Percentiles rank a stretch among this genome's conserved stretches.
Conservation (phyloP, 257 asterid species). For the Fraxinus cuspidata region DNA sequence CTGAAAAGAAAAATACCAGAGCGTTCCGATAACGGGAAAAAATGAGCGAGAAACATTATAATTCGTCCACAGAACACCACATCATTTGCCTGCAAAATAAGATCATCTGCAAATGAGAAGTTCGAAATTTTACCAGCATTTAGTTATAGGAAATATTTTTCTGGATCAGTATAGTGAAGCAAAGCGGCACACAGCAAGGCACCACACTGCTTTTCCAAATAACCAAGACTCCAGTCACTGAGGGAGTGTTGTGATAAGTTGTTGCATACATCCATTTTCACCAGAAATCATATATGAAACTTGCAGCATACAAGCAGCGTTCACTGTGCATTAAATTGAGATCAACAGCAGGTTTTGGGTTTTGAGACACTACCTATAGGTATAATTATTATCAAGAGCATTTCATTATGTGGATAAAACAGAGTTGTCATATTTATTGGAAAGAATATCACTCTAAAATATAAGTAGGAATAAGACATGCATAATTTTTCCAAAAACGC, state of each 20-base stretch:
- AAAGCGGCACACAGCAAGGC: constrained; percentile 1
- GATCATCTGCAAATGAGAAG: constrained; percentile 19
- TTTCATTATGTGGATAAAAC: neutral
- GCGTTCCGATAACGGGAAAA: constrained; percentile 96
- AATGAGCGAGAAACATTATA: constrained; percentile 98
- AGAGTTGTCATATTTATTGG: neutral
- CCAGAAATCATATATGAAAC: neutral
- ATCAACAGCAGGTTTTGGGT: neutral
- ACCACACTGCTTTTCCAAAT: constrained; percentile 4
- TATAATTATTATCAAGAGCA: neutral
- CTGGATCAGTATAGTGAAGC: neutral
- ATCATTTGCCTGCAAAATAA: constrained; percentile 84
- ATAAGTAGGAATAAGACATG: neutral
- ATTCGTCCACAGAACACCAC: constrained; percentile 98
- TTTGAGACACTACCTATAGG: neutral
- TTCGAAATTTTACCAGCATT: constrained; percentile 14
- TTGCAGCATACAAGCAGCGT: neutral
- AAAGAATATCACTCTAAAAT: neutral
- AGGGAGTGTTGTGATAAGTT: neutral
- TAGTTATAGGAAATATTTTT: neutral
- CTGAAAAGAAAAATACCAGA: constrained; percentile 58
- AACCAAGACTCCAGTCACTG: constrained; percentile 8
- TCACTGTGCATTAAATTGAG: neutral
- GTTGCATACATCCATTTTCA: neutral
- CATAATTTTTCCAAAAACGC: neutral